These are phyloP conservation scores for Chrysophaeum taylorii DNA, from an alignment of 352 stramenopile species.

Conservation along the genomic window DNA sequence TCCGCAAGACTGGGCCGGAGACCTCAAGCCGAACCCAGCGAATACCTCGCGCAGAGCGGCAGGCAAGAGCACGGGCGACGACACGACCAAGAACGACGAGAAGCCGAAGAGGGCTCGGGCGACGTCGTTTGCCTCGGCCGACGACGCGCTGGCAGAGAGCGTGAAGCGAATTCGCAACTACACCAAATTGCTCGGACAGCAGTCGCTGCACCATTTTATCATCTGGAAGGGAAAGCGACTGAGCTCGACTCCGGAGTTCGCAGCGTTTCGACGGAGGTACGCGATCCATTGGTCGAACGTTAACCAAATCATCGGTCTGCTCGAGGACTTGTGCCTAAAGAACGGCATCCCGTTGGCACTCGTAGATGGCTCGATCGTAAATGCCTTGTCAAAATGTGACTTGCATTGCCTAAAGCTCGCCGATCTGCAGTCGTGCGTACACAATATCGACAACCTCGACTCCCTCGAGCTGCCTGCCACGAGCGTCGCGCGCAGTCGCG, in stretches of 20 bases:
- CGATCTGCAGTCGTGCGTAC: constrained; percentile 60
- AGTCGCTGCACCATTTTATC: constrained; percentile 22
- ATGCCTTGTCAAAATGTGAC: constrained; percentile 53
- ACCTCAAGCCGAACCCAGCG: background rate
- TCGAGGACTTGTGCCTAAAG: constrained; percentile 54
- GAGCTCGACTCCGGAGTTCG: constrained; percentile 19
- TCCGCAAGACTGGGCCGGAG: background rate
- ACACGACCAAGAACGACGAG: background rate
- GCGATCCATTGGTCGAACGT: constrained; percentile 41
- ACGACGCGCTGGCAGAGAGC: background rate
- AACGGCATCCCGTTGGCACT: constrained; percentile 68
- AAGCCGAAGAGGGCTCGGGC: background rate
- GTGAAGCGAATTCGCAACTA: constrained; percentile 19
- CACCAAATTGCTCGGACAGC: constrained; percentile 18
- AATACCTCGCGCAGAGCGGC: background rate
- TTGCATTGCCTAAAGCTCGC: constrained; percentile 20
- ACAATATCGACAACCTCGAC: constrained; percentile 66
- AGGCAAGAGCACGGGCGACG: background rate
- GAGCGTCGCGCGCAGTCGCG: background rate
- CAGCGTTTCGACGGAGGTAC: constrained; percentile 17
- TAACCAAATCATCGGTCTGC: constrained; percentile 48
- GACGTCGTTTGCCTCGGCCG: background rate
- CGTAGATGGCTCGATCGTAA: constrained; percentile 60
- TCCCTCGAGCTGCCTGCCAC: constrained; percentile 20
- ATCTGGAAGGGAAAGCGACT: constrained; percentile 22